phyloP scores from a whole-genome alignment of 1,139 yeast genomes.

The Candida sp. region DNA sequence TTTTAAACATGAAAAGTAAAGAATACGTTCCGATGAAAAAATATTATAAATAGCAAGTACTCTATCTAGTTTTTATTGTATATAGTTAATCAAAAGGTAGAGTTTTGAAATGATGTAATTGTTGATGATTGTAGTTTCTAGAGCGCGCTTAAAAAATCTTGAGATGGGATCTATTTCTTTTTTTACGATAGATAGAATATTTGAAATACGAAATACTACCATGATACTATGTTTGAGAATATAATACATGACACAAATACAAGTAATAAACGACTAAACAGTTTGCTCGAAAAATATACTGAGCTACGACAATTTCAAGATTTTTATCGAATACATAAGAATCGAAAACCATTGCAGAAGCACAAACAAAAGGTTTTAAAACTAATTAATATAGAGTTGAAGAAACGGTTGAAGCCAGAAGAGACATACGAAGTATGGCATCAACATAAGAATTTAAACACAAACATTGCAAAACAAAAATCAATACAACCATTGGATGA shows the following conservation, averaged over 20 bases:
- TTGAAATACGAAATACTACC: background rate
- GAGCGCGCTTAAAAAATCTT: background rate
- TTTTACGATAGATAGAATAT: background rate
- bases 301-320: conserved; percentile 13
- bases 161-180: background rate
- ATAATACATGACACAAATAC: background rate
- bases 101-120: too few species aligned
- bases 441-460: conserved; percentile 9
- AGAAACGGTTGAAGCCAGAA: conserved; percentile 22
- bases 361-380: conserved; percentile 12
- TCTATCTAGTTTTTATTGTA: background rate
- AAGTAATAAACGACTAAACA: conserved; percentile 1
- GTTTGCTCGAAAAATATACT: conserved; percentile 15
- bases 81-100: background rate
- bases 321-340: background rate
- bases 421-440: conserved; percentile 42
- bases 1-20: conserved; percentile 3
- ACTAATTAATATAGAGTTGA: conserved; percentile 13
- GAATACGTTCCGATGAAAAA: background rate
- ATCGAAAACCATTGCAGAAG: conserved; percentile 8
- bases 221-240: conserved; percentile 3
- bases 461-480: conserved; percentile 5
- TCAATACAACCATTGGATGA: conserved; percentile 2
- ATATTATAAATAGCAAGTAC: background rate
- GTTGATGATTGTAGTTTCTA: background rate